Evolutionary conservation across 1,139 yeast genomes (phyloP), one percentile per base, ranked within the genome.

Genomic region (Taphrina sp.): DNA sequence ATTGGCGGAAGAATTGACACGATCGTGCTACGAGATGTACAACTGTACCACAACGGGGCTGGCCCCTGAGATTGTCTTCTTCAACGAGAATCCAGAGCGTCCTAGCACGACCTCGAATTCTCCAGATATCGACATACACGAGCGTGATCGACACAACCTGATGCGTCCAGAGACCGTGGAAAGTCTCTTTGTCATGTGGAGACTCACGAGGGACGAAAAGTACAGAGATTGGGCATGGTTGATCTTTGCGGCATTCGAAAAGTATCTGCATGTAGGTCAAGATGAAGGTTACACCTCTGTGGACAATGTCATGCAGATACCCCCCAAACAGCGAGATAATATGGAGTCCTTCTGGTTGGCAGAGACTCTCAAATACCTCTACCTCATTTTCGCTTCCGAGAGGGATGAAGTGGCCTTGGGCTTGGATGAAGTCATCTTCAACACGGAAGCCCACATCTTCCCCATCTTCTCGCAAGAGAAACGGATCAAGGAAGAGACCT

Each of bases 111-210:
- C 54, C n/a, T 38, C 46, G 12, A 63, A 63, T 5, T 65, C 67
- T 14, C 67, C 68, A 31, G 95, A 86, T 66, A 86, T 88, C 68
- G 68, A 64, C 61, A 83, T 88, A 64, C 85, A 86, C 66, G 81
- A 81, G 3, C 69, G 72, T 24, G 96, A 90, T 67, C 78, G 76
- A 57, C 96, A 89, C 68, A 88, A 88, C 68, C 72, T 89, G 61
- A 96, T 89, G 72, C 79, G 96, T 63, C 96, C 97, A 1, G 97
- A 90, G 68, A 87, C 96, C 0, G 95, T 89, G 2, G 97, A 90
- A 70, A 84, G 95, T 0, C 74, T 90, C 49, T 89, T 85, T 74
- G 77, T 85, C 63, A 72, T 90, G 62, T 90, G 83, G 73, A 79
- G 94, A 63, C 74, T 89, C 62, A 87, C 96, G 0, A 83, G 84